Conservation (phyloP, 2,329 filamentous ascomycete genomes). For the Amesomyces nigricolor region DNA sequence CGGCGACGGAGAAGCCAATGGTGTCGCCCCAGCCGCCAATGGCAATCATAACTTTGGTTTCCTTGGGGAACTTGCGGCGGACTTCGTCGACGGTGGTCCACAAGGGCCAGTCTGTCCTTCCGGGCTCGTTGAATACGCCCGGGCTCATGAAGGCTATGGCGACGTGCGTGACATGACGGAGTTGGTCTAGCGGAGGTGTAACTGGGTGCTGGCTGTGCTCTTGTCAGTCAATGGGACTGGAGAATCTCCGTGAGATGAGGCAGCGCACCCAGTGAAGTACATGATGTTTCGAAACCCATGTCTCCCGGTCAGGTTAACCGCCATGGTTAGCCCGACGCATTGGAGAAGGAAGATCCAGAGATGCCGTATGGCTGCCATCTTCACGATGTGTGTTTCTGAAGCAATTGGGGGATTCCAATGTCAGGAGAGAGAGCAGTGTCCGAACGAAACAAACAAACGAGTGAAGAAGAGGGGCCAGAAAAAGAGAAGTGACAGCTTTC, state of each 20-base stretch:
- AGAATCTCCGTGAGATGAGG: neutral
- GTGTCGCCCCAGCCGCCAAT: constrained; percentile 73
- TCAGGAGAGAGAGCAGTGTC: neutral
- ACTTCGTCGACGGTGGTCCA: constrained; percentile 47
- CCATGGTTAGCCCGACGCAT: constrained; percentile 19
- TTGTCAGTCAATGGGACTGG: neutral
- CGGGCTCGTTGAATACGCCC: constrained; percentile 43
- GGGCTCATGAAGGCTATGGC: constrained; percentile 54
- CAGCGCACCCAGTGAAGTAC: constrained; percentile 43
- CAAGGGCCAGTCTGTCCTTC: constrained; percentile 41
- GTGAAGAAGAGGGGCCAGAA: neutral
- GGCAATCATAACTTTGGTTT: constrained; percentile 62
- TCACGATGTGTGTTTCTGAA: neutral
- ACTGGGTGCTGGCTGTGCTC: constrained; percentile 43
- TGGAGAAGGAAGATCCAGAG: constrained; percentile 13
- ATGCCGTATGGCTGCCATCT: constrained; percentile 8
- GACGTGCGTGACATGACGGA: constrained; percentile 49
- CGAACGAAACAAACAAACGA: neutral
- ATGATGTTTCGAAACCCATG: constrained; percentile 34
- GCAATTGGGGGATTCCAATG: neutral
- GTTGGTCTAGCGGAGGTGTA: constrained; percentile 35
- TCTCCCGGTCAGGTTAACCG: constrained; percentile 9
- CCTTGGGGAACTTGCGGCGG: constrained; percentile 42
- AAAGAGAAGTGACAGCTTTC: neutral
- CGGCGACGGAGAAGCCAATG: constrained; percentile 54